phyloP scores from a whole-genome alignment of 2,329 filamentous ascomycete genomes.

The Ascochyta viciae-villosae region DNA sequence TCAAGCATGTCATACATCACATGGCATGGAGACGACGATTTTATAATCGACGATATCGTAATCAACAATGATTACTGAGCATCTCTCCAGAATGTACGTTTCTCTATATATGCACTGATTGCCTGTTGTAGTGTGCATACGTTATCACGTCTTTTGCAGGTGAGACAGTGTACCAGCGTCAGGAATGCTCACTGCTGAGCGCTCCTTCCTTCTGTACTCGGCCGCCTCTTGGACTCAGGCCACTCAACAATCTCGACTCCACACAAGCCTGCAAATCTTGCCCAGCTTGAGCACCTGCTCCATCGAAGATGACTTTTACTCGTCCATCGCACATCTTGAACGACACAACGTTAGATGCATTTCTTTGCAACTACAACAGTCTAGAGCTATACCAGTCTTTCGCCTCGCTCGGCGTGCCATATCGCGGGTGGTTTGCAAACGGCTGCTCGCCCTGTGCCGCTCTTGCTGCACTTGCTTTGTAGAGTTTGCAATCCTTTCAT shows the following conservation, averaged over 20 bases:
- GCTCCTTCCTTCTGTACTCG: neutral
- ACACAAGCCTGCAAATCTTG: neutral
- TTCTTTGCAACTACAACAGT: neutral
- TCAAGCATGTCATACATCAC: constrained; percentile 1
- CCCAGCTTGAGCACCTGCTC: too few species aligned
- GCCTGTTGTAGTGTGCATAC: neutral
- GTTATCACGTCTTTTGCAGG: neutral
- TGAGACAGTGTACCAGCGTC: neutral
- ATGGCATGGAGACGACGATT: neutral
- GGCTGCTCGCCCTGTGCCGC: neutral
- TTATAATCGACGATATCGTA: constrained; percentile 4
- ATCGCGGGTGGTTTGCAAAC: neutral
- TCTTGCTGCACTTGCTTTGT: neutral
- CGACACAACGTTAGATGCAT: neutral
- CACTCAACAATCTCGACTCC: neutral
- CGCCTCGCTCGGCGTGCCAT: neutral
- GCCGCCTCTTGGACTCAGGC: neutral
- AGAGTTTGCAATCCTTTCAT: neutral
- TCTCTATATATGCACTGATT: constrained; percentile 1
- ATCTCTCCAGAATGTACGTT: neutral
- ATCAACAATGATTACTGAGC: constrained; percentile 12
- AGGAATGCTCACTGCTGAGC: neutral
- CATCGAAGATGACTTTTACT: neutral
- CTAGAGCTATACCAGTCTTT: neutral
- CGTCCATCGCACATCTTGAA: neutral